These are phyloP conservation scores for Melanogaster broomeanus DNA, from an alignment of 768 basidiomycete genomes.

Conservation along the genomic window DNA sequence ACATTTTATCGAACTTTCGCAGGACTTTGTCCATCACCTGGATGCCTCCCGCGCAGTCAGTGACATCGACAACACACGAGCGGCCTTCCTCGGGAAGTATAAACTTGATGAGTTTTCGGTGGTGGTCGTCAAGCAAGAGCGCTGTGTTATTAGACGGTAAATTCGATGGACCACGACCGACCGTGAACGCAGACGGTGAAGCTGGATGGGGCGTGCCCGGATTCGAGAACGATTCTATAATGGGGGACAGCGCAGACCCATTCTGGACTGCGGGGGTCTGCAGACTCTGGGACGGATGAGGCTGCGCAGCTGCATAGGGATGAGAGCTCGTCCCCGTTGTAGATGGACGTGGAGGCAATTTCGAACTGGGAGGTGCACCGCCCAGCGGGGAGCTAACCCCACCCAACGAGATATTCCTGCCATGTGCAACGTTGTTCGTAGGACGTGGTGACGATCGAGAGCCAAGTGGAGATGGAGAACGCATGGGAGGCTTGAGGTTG, in stretches of 20 bases:
- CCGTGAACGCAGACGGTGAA: conserved; percentile 52
- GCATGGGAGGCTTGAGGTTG: conserved; percentile 42
- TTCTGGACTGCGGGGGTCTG: conserved; percentile 34
- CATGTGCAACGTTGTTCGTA: conserved; percentile 47
- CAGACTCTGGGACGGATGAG: conserved; percentile 43
- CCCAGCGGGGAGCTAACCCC: conserved; percentile 43
- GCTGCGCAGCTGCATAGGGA: conserved; percentile 61
- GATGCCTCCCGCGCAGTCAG: conserved; percentile 75
- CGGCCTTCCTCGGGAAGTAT: conserved; percentile 79
- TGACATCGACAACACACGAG: conserved; percentile 76
- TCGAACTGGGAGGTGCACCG: conserved; percentile 37
- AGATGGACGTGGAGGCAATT: conserved; percentile 46
- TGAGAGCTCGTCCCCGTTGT: conserved; percentile 48
- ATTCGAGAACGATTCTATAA: conserved; percentile 59
- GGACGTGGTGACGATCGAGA: conserved; percentile 37
- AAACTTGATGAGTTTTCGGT: conserved; percentile 88
- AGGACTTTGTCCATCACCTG: conserved; percentile 89
- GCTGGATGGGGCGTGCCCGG: conserved; percentile 39
- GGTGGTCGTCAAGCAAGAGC: conserved; percentile 73
- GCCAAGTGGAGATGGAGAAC: conserved; percentile 30
- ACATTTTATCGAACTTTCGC: conserved; percentile 81
- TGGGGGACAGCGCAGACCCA: conserved; percentile 63
- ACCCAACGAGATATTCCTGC: conserved; percentile 51
- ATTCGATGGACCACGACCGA: conserved; percentile 63
- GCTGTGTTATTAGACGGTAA: conserved; percentile 42